Evolutionary conservation across 257 asterid genomes (phyloP).

Genomic region (Avicennia marina): DNA sequence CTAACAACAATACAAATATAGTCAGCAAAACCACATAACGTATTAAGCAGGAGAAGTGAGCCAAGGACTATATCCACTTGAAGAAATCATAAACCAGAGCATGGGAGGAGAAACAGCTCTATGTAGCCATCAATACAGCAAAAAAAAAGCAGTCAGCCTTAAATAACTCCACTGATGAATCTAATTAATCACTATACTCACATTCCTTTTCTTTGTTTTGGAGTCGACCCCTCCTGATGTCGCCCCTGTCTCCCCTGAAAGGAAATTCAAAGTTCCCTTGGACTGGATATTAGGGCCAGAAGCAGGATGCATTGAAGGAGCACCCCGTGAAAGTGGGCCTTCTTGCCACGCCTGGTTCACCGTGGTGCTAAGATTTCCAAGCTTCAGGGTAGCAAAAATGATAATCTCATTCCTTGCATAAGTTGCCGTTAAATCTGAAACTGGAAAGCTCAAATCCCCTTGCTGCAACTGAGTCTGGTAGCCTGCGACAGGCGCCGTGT

Average conservation of each 20-base stretch:
- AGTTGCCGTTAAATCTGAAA: slow-evolving; percentile 57
- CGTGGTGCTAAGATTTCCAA: slow-evolving; percentile 43
- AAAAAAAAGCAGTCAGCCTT: no score
- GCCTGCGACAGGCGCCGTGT: slow-evolving; percentile 50
- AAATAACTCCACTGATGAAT: not conserved
- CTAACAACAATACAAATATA: no score
- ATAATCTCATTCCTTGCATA: slow-evolving; percentile 42
- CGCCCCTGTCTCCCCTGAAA: slow-evolving; percentile 46
- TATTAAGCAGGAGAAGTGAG: no score
- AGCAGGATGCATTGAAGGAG: slow-evolving; percentile 51
- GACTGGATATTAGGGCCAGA: slow-evolving; percentile 58
- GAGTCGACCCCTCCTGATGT: slow-evolving; percentile 18
- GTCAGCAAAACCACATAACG: no score
- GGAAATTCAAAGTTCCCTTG: slow-evolving; percentile 49
- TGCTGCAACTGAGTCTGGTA: slow-evolving; percentile 51
- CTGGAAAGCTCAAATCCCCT: slow-evolving; percentile 72
- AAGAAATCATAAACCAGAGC: no score
- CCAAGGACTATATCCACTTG: no score
- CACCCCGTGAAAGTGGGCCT: slow-evolving; percentile 66
- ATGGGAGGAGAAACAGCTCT: no score
- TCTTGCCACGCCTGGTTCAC: slow-evolving; percentile 93
- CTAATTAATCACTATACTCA: slow-evolving; percentile 4
- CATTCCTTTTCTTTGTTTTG: slow-evolving; percentile 29
- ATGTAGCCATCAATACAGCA: no score
- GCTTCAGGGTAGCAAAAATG: slow-evolving; percentile 60